Evolutionary conservation across 371 early-diverging fungal genomes (phyloP).

Genomic region (Apophysomyces variabilis): DNA sequence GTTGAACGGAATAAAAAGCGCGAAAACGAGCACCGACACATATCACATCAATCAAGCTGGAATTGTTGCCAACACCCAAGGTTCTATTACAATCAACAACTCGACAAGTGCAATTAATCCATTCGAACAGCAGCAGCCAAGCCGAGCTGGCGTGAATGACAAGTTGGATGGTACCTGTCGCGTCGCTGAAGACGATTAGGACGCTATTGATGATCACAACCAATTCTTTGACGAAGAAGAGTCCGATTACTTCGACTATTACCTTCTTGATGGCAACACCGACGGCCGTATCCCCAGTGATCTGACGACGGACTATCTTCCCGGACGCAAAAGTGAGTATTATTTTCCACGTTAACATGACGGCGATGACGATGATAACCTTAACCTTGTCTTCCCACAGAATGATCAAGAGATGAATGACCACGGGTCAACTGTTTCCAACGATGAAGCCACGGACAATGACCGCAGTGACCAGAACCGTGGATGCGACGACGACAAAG

Average conservation of each 20-base stretch:
- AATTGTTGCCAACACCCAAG: not conserved
- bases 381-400: not conserved
- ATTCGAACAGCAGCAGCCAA: not conserved
- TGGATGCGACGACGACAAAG: not conserved
- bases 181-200: not conserved
- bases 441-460: not conserved
- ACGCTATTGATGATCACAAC: not conserved
- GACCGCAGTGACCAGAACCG: too few relatives aligned
- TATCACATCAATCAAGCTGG: not conserved
- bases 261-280: not conserved
- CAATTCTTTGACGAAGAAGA: not conserved
- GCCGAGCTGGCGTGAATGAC: not conserved
- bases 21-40: not conserved
- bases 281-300: not conserved
- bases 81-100: not conserved
- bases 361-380: not conserved
- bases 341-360: not conserved
- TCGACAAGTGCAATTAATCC: not conserved
- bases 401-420: not conserved
- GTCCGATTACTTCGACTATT: not conserved
- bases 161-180: not conserved
- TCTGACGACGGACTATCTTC: not conserved
- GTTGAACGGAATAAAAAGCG: not conserved
- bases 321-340: not conserved
- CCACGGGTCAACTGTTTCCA: not conserved